Base-by-base conservation (phyloP, 225 moss, liverwort and hornwort species). In the Pleurozium schreberi region DNA sequence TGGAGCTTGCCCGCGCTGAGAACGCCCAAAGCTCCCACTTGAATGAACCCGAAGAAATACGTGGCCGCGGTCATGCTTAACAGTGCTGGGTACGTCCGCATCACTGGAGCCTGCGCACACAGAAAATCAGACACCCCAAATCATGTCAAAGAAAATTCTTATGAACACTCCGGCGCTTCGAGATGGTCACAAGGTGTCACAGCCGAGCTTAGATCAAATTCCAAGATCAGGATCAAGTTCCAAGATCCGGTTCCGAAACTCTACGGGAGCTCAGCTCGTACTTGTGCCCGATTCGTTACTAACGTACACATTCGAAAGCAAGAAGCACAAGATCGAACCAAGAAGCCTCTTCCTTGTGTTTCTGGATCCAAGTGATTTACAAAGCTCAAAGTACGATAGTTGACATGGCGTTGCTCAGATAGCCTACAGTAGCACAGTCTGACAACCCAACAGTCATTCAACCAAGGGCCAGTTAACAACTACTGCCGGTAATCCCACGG, bases 11-110 rank as follows among this genome's bases (percentile, higher is more conserved):
- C 93, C 60, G 90, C 92, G 53, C 90, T 89, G 40, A 93, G 40
- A n/a, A 92, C 95, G 20, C 93, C 95, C 28, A 94, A 43, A 3
- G 89, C 31, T 18, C 92, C 94, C 57, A 94, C 91, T 92, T 94
- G 94, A 87, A 94, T 94, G 69, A 94, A 94, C 8, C 95, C 95
- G 70, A 94, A 95, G 89, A 95, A 90, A 69, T 93, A 92, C 15
- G 93, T 93, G 34, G 84, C 89, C 11, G 93, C 92, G 14, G 92
- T 94, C 92, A 93, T 89, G 38, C 90, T 90, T 11, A 94, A 86
- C n/a, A 93, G 90, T 11, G 94, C 95, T n/a, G 95, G 95, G 81
- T 92, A 95, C 50, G 67, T 92, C 73, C 89, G 87, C 90, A 95
- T 42, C 64, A 95, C 88, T 60, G 94, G 93, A 85, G 92, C 92